Percentiles rank a stretch among this genome's conserved stretches.
phyloP scores from a whole-genome alignment of 2,329 filamentous ascomycete genomes.

The Paramyrothecium sp. region DNA sequence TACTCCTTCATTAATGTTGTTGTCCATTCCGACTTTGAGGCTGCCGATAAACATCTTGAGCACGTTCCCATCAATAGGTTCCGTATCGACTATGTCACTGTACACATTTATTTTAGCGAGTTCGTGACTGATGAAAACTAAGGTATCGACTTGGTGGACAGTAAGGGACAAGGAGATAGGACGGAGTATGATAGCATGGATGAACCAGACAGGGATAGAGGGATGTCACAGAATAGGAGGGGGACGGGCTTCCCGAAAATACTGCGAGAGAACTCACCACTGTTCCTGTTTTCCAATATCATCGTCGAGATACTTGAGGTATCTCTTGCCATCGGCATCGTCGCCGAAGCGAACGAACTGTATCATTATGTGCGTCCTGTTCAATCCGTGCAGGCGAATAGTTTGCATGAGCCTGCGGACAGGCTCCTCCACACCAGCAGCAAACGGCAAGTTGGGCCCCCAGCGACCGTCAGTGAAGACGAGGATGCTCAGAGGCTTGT shows the following conservation, averaged over 20 bases:
- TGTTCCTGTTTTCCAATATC: neutral
- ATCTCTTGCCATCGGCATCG: constrained; percentile 5
- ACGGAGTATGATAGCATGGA: neutral
- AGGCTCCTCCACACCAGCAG: constrained; percentile 8
- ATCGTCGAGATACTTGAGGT: constrained; percentile 6
- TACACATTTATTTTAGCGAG: neutral
- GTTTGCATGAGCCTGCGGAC: constrained; percentile 4
- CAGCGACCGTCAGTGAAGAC: constrained; percentile 11
- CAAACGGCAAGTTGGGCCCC: neutral
- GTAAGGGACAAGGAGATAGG: neutral
- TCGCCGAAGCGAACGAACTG: constrained; percentile 11
- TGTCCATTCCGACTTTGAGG: neutral
- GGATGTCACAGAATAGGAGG: too few relatives aligned
- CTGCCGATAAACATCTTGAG: constrained; percentile 7
- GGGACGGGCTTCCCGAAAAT: too few relatives aligned
- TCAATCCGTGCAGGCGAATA: neutral
- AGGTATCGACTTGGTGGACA: neutral
- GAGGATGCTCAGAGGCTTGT: constrained; percentile 6
- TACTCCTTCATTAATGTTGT: neutral
- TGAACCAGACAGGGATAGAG: too few relatives aligned
- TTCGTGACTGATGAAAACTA: neutral
- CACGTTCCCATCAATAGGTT: constrained; percentile 7
- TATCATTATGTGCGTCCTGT: constrained; percentile 6
- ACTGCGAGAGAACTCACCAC: constrained; percentile 6
- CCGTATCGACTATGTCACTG: constrained; percentile 11